Evolutionary conservation across 228 moss, liverwort and hornwort genomes (phyloP).

Genomic region (Sphagnum magellanicum): DNA sequence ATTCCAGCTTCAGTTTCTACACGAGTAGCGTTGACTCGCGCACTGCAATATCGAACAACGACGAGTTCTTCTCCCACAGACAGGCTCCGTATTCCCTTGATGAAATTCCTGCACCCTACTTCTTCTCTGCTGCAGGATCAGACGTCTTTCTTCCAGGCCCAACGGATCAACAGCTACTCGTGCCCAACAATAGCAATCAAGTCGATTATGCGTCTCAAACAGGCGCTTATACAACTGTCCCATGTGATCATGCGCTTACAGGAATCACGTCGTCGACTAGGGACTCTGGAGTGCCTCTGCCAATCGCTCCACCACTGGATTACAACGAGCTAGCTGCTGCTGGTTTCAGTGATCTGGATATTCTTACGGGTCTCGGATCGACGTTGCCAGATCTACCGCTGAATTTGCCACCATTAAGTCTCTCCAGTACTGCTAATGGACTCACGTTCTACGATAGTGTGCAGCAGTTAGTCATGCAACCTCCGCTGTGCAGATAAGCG

Average conservation of each 20-base stretch:
- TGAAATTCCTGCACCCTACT: conserved; percentile 38
- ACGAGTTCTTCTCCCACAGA: conserved; percentile 34
- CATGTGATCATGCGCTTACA: conserved; percentile 5
- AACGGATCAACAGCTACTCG: too few species aligned
- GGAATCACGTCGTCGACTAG: too few species aligned
- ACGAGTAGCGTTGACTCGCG: neutral
- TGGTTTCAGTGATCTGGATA: conserved; percentile 51
- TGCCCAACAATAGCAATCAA: neutral
- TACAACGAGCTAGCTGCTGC: too few species aligned
- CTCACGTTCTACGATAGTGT: too few species aligned
- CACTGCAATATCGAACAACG: neutral
- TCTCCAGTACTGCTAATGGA: neutral
- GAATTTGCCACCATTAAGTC: conserved; percentile 6
- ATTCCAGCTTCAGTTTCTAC: conserved; percentile 25
- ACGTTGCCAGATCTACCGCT: conserved; percentile 20
- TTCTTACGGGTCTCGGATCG: conserved; percentile 21
- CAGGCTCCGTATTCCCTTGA: conserved; percentile 33
- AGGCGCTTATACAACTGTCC: conserved; percentile 7
- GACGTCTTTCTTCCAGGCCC: neutral
- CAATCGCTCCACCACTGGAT: too few species aligned
- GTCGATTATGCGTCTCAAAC: too few species aligned
- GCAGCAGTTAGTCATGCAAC: too few species aligned
- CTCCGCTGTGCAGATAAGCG: too few species aligned
- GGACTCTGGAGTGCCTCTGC: too few species aligned
- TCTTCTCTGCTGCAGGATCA: conserved; percentile 10